These are phyloP conservation scores for Clarkia xantiana DNA, from an alignment of 345 rosid genomes.

Conservation along the genomic window DNA sequence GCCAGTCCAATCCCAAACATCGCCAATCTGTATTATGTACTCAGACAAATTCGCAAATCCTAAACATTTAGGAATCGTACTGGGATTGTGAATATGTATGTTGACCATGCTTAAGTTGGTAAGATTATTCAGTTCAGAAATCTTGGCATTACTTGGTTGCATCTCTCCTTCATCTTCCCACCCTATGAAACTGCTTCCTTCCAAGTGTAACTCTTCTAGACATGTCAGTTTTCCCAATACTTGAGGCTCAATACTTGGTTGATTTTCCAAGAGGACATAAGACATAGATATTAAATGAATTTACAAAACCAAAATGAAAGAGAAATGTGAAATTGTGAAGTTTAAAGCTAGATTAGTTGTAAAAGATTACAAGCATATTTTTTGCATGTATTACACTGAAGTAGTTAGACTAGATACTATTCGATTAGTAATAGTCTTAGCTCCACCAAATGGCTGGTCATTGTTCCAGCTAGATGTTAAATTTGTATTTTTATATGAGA, in stretches of 20 bases:
- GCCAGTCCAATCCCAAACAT: not conserved
- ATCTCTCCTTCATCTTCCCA: slow-evolving; percentile 15
- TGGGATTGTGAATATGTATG: slow-evolving; percentile 3
- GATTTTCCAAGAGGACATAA: no score
- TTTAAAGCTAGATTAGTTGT: no score
- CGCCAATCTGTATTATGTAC: slow-evolving; percentile 11
- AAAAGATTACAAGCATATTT: no score
- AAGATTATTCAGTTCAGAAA: slow-evolving; percentile 13
- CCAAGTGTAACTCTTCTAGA: slow-evolving; percentile 22
- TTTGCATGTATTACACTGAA: no score
- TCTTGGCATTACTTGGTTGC: slow-evolving; percentile 3
- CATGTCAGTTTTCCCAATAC: slow-evolving; percentile 12
- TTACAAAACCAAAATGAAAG: no score
- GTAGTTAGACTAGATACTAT: no score
- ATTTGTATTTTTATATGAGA: no score
- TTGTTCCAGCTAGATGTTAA: no score
- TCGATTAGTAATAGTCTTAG: no score
- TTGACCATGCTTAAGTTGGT: slow-evolving; percentile 5
- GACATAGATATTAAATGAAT: no score
- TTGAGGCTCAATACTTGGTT: slow-evolving; percentile 18
- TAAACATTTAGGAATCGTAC: not conserved
- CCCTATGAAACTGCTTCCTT: slow-evolving; percentile 6
- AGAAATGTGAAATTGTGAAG: no score
- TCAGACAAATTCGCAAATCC: slow-evolving; percentile 2
- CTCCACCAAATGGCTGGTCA: no score